Conservation (phyloP, 169 alveolate genomes). For the Plasmodium cynomolgi region DNA sequence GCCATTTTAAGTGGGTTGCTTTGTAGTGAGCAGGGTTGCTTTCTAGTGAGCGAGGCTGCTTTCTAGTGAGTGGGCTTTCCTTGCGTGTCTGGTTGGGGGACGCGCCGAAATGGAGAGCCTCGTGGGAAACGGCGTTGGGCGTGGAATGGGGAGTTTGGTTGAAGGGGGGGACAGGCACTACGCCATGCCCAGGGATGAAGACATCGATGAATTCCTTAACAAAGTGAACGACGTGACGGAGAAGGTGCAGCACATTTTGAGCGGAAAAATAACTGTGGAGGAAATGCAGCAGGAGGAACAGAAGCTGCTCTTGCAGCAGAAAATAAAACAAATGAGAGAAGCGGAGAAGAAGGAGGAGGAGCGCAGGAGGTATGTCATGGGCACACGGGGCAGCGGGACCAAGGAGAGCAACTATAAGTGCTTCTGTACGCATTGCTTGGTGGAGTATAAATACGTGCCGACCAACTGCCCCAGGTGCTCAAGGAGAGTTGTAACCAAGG, state of each 20-base stretch:
- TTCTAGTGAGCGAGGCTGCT: too few relatives aligned
- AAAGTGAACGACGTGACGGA: slow-evolving; percentile 29
- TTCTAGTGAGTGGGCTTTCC: background rate
- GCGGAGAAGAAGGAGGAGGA: slow-evolving; percentile 39
- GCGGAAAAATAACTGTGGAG: slow-evolving; percentile 30
- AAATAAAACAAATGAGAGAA: slow-evolving; percentile 26
- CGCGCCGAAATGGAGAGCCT: background rate
- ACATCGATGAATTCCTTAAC: slow-evolving; percentile 17
- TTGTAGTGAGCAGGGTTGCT: too few relatives aligned
- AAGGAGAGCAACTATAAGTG: background rate
- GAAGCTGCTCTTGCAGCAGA: background rate
- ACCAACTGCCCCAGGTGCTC: slow-evolving; percentile 30
- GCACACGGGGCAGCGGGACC: slow-evolving; percentile 15
- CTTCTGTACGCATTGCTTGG: slow-evolving; percentile 32
- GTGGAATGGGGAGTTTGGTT: background rate
- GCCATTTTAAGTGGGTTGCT: background rate
- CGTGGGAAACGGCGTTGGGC: background rate
- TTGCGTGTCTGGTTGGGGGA: background rate
- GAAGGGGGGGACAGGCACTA: background rate
- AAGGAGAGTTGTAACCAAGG: slow-evolving; percentile 16
- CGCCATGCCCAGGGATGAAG: slow-evolving; percentile 30
- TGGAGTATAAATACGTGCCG: slow-evolving; percentile 7
- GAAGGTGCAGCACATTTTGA: slow-evolving; percentile 2
- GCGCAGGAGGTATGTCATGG: slow-evolving; percentile 4
- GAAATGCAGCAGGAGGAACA: slow-evolving; percentile 31